Conservation (phyloP, 148 eudicot genomes). For the Diospyros lotus region DNA sequence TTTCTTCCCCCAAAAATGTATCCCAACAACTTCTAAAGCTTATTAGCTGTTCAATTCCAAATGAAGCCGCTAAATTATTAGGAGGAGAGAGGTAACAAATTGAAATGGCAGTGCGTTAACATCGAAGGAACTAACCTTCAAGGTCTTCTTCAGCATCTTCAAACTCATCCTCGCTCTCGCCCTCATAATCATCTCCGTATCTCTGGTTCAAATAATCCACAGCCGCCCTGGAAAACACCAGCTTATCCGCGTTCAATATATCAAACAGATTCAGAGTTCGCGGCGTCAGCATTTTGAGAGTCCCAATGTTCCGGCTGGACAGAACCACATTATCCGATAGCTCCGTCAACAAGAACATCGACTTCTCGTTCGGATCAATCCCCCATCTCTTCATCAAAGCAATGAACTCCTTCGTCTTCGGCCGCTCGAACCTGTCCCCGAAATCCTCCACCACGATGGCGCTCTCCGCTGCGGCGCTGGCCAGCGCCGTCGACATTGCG, state of each 20-base stretch:
- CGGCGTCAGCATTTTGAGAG: conserved; percentile 81
- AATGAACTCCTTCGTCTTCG: conserved; percentile 87
- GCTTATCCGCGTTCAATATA: conserved; percentile 69
- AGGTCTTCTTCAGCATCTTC: conserved; percentile 33
- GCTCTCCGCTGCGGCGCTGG: conserved; percentile 63
- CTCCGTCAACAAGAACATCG: conserved; percentile 65
- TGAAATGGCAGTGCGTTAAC: too few species aligned
- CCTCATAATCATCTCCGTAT: conserved; percentile 61
- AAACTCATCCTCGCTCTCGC: conserved; percentile 38
- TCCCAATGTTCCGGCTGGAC: conserved; percentile 85
- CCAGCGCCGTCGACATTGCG: conserved; percentile 74
- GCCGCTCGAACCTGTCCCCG: conserved; percentile 59
- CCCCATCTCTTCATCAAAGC: conserved; percentile 80
- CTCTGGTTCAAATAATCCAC: conserved; percentile 80
- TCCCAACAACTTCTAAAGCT: too few species aligned
- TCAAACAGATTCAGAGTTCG: conserved; percentile 85
- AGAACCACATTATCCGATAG: conserved; percentile 65
- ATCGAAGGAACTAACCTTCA: too few species aligned
- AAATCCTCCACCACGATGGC: conserved; percentile 78
- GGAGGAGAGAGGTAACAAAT: too few species aligned
- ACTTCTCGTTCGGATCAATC: conserved; percentile 67
- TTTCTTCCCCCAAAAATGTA: too few species aligned
- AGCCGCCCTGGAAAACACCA: conserved; percentile 59
- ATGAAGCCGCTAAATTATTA: too few species aligned
- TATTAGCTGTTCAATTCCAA: too few species aligned